A percentile compares a stretch with the other conserved stretches of the same genome.
Evolutionary conservation across 768 basidiomycete genomes (phyloP).

Genomic region (Ramaria sp.): DNA sequence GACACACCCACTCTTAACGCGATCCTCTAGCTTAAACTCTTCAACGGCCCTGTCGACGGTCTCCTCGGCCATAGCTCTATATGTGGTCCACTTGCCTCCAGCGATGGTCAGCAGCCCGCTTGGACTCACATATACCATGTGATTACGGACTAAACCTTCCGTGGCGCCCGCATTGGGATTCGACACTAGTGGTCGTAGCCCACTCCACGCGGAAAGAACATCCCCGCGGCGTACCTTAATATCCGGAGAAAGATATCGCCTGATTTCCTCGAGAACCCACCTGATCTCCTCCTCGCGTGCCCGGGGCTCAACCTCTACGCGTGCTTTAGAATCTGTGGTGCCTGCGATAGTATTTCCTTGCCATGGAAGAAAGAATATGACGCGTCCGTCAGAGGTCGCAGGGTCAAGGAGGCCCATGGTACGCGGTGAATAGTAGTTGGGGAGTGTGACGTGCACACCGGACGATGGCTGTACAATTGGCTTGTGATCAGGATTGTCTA

Average conservation of each 20-base stretch:
- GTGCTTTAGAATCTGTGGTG: slow-evolving; percentile 80
- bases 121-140: slow-evolving; percentile 76
- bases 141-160: slow-evolving; percentile 83
- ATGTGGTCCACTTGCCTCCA: slow-evolving; percentile 99
- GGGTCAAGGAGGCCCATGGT: slow-evolving; percentile 95
- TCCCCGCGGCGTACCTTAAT: slow-evolving; percentile 92
- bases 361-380: slow-evolving; percentile 99
- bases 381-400: slow-evolving; percentile 88
- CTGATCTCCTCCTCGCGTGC: slow-evolving; percentile 91
- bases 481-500: slow-evolving; percentile 67
- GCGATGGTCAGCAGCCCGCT: slow-evolving; percentile 87
- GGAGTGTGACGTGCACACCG: slow-evolving; percentile 93
- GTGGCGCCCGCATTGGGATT: slow-evolving; percentile 69
- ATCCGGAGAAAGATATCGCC: slow-evolving; percentile 80
- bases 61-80: slow-evolving; percentile 92
- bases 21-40: slow-evolving; percentile 54
- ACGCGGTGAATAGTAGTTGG: slow-evolving; percentile 91
- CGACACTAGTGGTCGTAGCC: slow-evolving; percentile 80
- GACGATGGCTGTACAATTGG: slow-evolving; percentile 89
- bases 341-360: slow-evolving; percentile 96
- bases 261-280: slow-evolving; percentile 92
- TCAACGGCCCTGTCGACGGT: slow-evolving; percentile 82
- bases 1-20: slow-evolving; percentile 50
- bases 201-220: slow-evolving; percentile 92
- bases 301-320: slow-evolving; percentile 61